Conservation (phyloP, 129 eudicot species). For the Deinandra increscens region DNA sequence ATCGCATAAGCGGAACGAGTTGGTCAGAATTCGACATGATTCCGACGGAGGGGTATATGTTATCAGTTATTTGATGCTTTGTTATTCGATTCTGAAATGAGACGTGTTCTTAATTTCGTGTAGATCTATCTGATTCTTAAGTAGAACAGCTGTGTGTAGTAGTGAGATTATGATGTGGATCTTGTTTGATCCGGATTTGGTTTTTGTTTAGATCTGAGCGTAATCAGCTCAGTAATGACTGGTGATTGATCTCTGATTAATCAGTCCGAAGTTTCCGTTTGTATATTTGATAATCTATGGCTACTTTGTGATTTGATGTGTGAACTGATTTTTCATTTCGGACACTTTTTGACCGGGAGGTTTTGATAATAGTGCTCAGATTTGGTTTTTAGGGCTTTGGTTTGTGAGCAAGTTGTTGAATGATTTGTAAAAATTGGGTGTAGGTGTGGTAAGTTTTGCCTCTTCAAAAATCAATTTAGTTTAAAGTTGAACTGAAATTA, state of each 20-base stretch:
- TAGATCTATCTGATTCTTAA: conserved; percentile 11
- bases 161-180: conserved; percentile 4
- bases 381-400: conserved; percentile 9
- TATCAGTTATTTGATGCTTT: not conserved
- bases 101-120: conserved; percentile 21
- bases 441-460: not conserved
- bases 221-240: conserved; percentile 16
- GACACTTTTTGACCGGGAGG: not conserved
- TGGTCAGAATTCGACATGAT: conserved; percentile 83
- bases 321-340: conserved; percentile 8
- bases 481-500: not conserved
- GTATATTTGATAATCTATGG: not conserved
- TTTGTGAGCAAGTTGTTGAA: conserved; percentile 20
- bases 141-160: not conserved
- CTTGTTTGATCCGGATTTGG: conserved; percentile 6
- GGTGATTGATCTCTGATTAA: not conserved
- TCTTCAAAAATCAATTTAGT: not conserved
- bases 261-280: not conserved
- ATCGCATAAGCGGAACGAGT: conserved; percentile 78
- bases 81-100: not conserved
- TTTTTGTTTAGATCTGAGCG: conserved; percentile 33
- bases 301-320: not conserved
- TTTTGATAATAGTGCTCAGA: conserved; percentile 20
- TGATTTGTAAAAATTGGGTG: too few relatives aligned
- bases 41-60: conserved; percentile 75